Conservation (phyloP, 257 asterid species). For the Primulina eburnea region DNA sequence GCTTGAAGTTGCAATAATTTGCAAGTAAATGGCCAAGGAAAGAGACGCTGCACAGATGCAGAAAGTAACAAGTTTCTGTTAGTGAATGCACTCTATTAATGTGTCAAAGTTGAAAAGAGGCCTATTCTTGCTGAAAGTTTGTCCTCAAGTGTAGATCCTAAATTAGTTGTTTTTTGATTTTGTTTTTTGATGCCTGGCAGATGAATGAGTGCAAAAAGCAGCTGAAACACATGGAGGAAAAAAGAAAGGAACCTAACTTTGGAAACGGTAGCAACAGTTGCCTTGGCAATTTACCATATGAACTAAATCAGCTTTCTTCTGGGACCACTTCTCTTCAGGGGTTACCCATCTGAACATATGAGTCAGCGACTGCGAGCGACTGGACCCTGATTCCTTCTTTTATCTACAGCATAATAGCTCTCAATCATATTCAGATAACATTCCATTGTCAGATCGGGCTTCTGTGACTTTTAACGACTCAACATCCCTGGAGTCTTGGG, state of each 20-base stretch:
- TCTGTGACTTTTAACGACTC: slow-evolving; percentile 38
- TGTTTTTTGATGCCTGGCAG: slow-evolving; percentile 33
- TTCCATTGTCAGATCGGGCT: slow-evolving; percentile 40
- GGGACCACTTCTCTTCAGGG: slow-evolving; percentile 37
- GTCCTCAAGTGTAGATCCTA: background rate
- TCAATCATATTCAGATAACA: slow-evolving; percentile 41
- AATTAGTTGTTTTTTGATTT: slow-evolving; percentile 12
- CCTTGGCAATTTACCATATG: slow-evolving; percentile 35
- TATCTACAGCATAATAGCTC: slow-evolving; percentile 36
- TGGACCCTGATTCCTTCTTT: background rate
- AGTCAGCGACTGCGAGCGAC: slow-evolving; percentile 31
- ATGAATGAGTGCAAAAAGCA: slow-evolving; percentile 40
- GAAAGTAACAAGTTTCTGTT: background rate
- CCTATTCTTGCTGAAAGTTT: background rate
- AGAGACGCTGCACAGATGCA: background rate
- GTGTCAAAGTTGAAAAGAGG: background rate
- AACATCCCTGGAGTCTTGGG: slow-evolving; percentile 44
- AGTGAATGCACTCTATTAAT: slow-evolving; percentile 4
- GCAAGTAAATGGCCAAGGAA: slow-evolving; percentile 1
- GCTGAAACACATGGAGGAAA: slow-evolving; percentile 37
- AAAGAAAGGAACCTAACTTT: slow-evolving; percentile 34
- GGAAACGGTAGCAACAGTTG: slow-evolving; percentile 34
- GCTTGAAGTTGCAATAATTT: background rate
- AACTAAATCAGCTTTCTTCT: slow-evolving; percentile 35
- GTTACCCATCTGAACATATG: slow-evolving; percentile 30